Percentiles rank a stretch among this genome's conserved stretches.
These are phyloP conservation scores for Kalmusia sp. DNA, from an alignment of 2,329 filamentous ascomycete species.

Conservation along the genomic window DNA sequence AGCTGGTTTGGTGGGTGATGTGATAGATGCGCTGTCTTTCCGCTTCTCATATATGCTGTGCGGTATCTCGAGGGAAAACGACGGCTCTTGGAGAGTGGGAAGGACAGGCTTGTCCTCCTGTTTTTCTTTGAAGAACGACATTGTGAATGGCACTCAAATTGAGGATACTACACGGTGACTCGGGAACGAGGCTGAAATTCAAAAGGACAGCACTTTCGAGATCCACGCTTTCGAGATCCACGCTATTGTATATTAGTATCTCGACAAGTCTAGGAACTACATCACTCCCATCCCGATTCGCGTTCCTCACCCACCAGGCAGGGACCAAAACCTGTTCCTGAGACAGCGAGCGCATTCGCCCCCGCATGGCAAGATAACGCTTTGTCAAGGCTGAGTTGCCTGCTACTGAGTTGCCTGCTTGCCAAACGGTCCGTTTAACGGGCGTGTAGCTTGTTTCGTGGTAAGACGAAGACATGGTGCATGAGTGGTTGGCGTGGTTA, in stretches of 20 bases:
- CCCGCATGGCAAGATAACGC: constrained; percentile 8
- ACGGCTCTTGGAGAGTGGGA: constrained; percentile 3
- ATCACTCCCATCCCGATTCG: not conserved
- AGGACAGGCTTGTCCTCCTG: not conserved
- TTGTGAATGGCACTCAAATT: constrained; percentile 1
- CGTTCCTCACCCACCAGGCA: constrained; percentile 2
- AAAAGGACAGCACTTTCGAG: not conserved
- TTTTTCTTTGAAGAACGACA: constrained; percentile 7
- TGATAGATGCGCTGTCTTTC: constrained; percentile 10
- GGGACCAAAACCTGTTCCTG: constrained; percentile 32
- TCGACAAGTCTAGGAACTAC: not conserved
- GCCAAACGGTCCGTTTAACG: not conserved
- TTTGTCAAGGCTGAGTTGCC: constrained; percentile 5
- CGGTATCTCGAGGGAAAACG: constrained; percentile 1
- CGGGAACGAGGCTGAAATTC: no score
- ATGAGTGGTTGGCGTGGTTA: constrained; percentile 14
- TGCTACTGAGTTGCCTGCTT: constrained; percentile 1
- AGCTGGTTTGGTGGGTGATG: constrained; percentile 6
- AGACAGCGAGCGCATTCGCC: constrained; percentile 4
- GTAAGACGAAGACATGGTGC: constrained; percentile 8
- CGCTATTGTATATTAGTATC: not conserved
- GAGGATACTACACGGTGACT: no score
- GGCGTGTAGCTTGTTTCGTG: constrained; percentile 19
- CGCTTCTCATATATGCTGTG: constrained; percentile 8
- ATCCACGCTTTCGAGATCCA: not conserved